Evolutionary conservation across 139 green algal species (phyloP).

Genomic region (Astrephomene gubernaculifera): DNA sequence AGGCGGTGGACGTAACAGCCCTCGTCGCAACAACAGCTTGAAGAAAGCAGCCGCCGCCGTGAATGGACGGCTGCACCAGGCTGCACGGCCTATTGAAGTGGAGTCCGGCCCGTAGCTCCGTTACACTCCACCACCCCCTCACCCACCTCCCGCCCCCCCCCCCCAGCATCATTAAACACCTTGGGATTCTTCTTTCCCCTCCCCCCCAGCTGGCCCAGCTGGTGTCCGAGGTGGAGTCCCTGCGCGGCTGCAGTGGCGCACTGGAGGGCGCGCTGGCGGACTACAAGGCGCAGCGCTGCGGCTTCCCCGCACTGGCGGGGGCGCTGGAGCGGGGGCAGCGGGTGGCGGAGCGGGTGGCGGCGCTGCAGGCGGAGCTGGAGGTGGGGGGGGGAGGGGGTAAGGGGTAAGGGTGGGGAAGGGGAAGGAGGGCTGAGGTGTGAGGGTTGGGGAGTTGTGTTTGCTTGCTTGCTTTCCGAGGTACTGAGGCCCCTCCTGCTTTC

Average conservation of each 20-base stretch:
- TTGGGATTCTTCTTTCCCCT: background rate
- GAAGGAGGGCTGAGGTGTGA: background rate
- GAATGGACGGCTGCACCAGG: too few species aligned
- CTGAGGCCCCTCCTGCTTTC: too few species aligned
- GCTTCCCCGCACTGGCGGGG: background rate
- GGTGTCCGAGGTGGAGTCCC: background rate
- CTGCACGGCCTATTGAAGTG: too few species aligned
- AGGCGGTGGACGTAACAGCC: too few species aligned
- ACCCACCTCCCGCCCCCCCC: background rate
- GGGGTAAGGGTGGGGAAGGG: background rate
- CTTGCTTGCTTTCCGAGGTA: too few species aligned
- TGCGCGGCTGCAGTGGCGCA: background rate
- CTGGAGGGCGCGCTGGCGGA: slow-evolving; percentile 4
- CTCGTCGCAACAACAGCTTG: too few species aligned
- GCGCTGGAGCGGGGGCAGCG: slow-evolving; percentile 20
- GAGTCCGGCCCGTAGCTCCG: background rate
- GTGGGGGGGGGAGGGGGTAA: background rate
- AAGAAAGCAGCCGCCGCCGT: too few species aligned
- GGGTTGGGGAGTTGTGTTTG: too few species aligned
- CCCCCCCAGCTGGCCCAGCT: slow-evolving; percentile 20
- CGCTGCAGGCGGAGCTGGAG: slow-evolving; percentile 25
- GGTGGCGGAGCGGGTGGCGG: background rate
- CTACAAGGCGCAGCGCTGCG: slow-evolving; percentile 37
- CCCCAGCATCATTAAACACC: background rate
- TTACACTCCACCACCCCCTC: background rate